Base-by-base conservation (phyloP, 2,329 filamentous ascomycete species). In the Claviceps capensis region DNA sequence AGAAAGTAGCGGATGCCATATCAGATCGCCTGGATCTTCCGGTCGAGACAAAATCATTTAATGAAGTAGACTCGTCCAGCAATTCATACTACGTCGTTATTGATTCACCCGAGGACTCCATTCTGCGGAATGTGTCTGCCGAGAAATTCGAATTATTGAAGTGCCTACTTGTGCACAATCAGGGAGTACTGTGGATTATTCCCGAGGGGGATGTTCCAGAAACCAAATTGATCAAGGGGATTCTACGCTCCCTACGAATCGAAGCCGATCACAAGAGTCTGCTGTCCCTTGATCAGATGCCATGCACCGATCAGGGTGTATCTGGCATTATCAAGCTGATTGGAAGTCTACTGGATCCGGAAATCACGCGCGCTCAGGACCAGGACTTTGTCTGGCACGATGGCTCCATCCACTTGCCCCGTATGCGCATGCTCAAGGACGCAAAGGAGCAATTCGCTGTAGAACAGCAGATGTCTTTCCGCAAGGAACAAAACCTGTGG, bases 401-500 rank as follows among this genome's bases (percentile, higher is more conserved):
- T 11, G 51, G 47, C 3, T 43, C 38, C 17, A 43, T 57, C 6
- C 40, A 54, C 16, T 16, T 57, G 45, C 56, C 56, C n/a, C 54
- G 56, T 14, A 36, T 55, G 42, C 51, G 52, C 2, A 16, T 37
- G 45, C 26, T 52, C 9, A 30, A 26, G 14, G 48, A 52, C 2
- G 36, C 49, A 19, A 55, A 53, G 43, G 54, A 57, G 46, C 34
- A 9, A 4, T 55, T 57, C 22, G 52, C 48, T 13, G 47, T 44
- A 6, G 52, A 57, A 37, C 41, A 50, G 17, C 57, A 57, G 0
- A 26, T 61, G 16, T 52, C 54, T 17, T 45, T 56, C n/a, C 52
- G 53, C 42, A 57, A 56, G 41, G 48, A 54, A 42, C 60, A 62
- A 44, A 53, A 55, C 30, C 56, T 62, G 3, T 59, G 58, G 58